Evolutionary conservation across 2,329 filamentous ascomycete genomes (phyloP).

Genomic region (Arthroderma sp.): DNA sequence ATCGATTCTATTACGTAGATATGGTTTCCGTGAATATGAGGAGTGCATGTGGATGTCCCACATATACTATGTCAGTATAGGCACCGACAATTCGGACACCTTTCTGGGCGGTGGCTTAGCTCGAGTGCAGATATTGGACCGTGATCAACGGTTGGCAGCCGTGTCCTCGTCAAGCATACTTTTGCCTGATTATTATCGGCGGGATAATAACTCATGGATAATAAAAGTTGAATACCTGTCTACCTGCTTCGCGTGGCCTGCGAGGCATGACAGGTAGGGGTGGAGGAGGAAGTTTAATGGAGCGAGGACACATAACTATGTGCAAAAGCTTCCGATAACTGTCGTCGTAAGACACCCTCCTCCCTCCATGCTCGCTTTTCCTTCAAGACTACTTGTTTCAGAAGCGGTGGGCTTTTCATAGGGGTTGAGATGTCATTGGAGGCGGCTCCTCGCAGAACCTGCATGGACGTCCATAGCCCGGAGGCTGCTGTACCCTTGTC

Average conservation of each 20-base stretch:
- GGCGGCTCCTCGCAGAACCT: not conserved
- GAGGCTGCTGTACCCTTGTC: not conserved
- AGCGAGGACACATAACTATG: not conserved
- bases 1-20: not conserved
- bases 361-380: not conserved
- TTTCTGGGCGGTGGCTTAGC: not conserved
- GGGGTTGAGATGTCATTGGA: constrained; percentile 3
- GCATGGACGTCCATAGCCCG: not conserved
- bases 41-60: not conserved
- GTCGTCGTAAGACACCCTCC: not conserved
- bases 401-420: not conserved
- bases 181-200: not conserved
- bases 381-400: not conserved
- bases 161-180: not conserved
- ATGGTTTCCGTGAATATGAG: not conserved
- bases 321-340: not conserved
- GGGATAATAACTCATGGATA: not conserved
- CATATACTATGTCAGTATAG: not conserved
- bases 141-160: not conserved
- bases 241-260: not conserved
- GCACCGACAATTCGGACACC: not conserved
- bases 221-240: not conserved
- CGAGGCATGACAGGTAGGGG: not conserved
- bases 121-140: not conserved
- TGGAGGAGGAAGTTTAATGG: not conserved